A percentile compares a stretch with the other conserved stretches of the same genome.
phyloP scores from a whole-genome alignment of 1,284 basidiomycete genomes.

The Cryptococcus floricola region DNA sequence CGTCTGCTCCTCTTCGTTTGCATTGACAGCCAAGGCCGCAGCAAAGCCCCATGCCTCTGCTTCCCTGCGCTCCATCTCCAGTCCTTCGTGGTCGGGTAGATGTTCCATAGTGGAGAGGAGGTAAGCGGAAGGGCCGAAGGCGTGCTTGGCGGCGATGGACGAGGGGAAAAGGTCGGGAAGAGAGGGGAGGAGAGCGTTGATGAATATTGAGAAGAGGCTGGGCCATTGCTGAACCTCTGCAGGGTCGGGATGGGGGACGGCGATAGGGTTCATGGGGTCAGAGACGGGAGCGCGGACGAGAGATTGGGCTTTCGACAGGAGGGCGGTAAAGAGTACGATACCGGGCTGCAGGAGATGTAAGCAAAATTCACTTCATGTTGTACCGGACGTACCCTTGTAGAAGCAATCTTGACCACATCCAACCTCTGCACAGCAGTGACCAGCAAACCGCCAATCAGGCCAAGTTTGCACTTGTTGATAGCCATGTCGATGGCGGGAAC shows the following conservation, averaged over 20 bases:
- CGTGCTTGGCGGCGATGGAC: slow-evolving; percentile 61
- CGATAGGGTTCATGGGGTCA: slow-evolving; percentile 50
- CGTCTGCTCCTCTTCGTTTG: slow-evolving; percentile 75
- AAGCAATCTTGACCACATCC: slow-evolving; percentile 65
- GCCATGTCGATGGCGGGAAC: slow-evolving; percentile 82
- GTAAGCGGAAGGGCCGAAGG: slow-evolving; percentile 54
- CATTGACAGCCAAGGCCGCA: slow-evolving; percentile 79
- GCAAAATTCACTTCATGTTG: not conserved
- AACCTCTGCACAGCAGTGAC: slow-evolving; percentile 79
- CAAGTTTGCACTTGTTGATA: slow-evolving; percentile 66
- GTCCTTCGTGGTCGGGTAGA: slow-evolving; percentile 68
- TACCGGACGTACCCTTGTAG: slow-evolving; percentile 60
- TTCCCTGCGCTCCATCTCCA: slow-evolving; percentile 48
- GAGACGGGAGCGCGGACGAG: slow-evolving; percentile 69
- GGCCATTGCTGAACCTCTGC: slow-evolving; percentile 86
- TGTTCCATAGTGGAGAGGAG: slow-evolving; percentile 32
- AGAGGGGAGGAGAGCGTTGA: slow-evolving; percentile 70
- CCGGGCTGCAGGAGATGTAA: slow-evolving; percentile 62
- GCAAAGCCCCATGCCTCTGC: slow-evolving; percentile 49
- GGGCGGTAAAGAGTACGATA: slow-evolving; percentile 83
- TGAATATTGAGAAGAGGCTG: slow-evolving; percentile 76
- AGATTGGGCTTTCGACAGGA: slow-evolving; percentile 86
- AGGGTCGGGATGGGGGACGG: slow-evolving; percentile 52
- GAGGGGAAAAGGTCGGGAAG: slow-evolving; percentile 85
- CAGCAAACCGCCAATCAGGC: slow-evolving; percentile 80